A percentile compares a stretch with the other conserved stretches of the same genome.
Evolutionary conservation across 2,329 filamentous ascomycete species (phyloP).

Genomic region (Rhynchosporium agropyri): DNA sequence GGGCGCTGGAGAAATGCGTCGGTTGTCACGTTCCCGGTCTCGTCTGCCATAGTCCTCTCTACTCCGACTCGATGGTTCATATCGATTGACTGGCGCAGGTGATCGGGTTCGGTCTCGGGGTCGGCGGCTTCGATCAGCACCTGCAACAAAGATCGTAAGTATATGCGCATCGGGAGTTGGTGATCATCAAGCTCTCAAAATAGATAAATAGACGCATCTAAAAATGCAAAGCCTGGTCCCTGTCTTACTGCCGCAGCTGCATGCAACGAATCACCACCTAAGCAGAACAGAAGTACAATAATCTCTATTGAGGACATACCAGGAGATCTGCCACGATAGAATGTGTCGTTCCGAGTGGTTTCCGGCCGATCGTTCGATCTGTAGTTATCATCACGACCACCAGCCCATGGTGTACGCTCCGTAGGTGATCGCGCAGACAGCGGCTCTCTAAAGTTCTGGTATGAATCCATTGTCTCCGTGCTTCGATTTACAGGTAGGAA

Average conservation of each 20-base stretch:
- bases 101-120: slow-evolving; percentile 70
- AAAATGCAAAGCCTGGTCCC: not conserved
- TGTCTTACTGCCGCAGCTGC: slow-evolving; percentile 22
- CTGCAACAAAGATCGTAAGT: slow-evolving; percentile 45
- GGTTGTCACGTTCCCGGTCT: slow-evolving; percentile 59
- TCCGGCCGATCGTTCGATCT: slow-evolving; percentile 45
- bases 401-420: slow-evolving; percentile 41
- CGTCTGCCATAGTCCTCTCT: slow-evolving; percentile 68
- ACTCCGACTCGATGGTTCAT: slow-evolving; percentile 67
- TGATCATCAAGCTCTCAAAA: not conserved
- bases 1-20: slow-evolving; percentile 60
- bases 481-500: slow-evolving; percentile 10
- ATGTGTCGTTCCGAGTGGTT: slow-evolving; percentile 54
- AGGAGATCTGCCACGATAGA: slow-evolving; percentile 70
- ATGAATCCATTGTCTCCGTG: slow-evolving; percentile 38
- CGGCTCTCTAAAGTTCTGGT: slow-evolving; percentile 41
- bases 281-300: slow-evolving; percentile 10
- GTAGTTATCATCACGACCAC: slow-evolving; percentile 41
- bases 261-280: slow-evolving; percentile 17
- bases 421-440: slow-evolving; percentile 40
- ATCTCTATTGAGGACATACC: slow-evolving; percentile 54
- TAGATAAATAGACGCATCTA: not conserved
- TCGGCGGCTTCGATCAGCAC: slow-evolving; percentile 56
- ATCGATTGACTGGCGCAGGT: slow-evolving; percentile 70
- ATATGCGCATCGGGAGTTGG: slow-evolving; percentile 18